Evolutionary conservation across 345 rosid species (phyloP).

Genomic region (Corchorus capsularis): DNA sequence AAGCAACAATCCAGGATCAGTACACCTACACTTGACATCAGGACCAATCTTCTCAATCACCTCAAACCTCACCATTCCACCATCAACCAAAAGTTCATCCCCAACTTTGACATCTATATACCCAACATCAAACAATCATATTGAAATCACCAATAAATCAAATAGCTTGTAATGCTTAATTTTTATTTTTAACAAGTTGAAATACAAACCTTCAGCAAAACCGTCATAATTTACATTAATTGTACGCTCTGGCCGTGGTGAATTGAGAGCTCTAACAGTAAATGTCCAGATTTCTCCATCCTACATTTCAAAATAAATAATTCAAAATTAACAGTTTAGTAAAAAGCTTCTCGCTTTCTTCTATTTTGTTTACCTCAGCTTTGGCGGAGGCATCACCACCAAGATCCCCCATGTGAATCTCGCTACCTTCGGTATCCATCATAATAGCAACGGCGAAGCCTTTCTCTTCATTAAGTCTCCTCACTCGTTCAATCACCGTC

Average conservation of each 20-base stretch:
- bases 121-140: slow-evolving; percentile 12
- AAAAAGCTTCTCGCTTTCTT: too few relatives aligned
- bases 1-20: slow-evolving; percentile 93
- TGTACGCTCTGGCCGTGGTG: slow-evolving; percentile 72
- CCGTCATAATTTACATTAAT: slow-evolving; percentile 94
- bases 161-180: neutral
- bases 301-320: slow-evolving; percentile 33
- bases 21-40: slow-evolving; percentile 89
- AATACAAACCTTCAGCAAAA: slow-evolving; percentile 79
- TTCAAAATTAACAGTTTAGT: neutral
- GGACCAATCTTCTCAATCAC: slow-evolving; percentile 97
- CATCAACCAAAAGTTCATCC: slow-evolving; percentile 94
- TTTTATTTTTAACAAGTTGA: neutral
- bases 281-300: slow-evolving; percentile 99
- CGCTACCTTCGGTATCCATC: slow-evolving; percentile 99
- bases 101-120: slow-evolving; percentile 82
- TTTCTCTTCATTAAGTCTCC: slow-evolving; percentile 90
- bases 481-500: slow-evolving; percentile 68
- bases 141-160: neutral
- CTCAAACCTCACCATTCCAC: slow-evolving; percentile 99
- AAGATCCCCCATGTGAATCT: slow-evolving; percentile 99
- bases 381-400: slow-evolving; percentile 86
- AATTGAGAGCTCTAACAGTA: slow-evolving; percentile 83
- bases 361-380: slow-evolving; percentile 62
- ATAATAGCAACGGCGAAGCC: slow-evolving; percentile 96